Conservation (phyloP, 441 rosid species). For the Erodium trifolium region DNA sequence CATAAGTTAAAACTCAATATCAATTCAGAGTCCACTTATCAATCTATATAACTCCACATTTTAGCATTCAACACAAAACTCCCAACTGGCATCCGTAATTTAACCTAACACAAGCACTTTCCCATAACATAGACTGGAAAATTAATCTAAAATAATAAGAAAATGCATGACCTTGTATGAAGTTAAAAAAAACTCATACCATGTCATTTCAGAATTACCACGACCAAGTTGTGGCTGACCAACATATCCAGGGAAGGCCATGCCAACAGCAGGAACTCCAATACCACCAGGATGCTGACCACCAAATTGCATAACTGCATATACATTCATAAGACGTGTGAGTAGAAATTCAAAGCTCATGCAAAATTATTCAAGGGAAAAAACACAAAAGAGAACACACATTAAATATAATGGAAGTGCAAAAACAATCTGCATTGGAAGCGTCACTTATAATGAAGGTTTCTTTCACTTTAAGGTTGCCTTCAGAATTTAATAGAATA, state of each 20-base stretch:
- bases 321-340: slow-evolving; percentile 15
- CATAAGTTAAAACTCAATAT: too few species aligned
- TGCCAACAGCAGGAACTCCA: slow-evolving; percentile 87
- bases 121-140: neutral
- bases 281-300: slow-evolving; percentile 86
- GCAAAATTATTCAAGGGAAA: neutral
- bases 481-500: neutral
- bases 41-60: too few species aligned
- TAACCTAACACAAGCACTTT: neutral
- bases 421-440: neutral
- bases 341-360: neutral
- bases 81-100: neutral
- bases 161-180: neutral
- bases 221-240: slow-evolving; percentile 76
- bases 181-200: slow-evolving; percentile 38
- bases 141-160: neutral
- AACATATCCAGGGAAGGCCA: slow-evolving; percentile 98
- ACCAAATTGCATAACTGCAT: slow-evolving; percentile 75
- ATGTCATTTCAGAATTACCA: slow-evolving; percentile 92
- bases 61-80: too few species aligned
- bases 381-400: neutral
- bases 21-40: too few species aligned
- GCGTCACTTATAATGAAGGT: neutral
- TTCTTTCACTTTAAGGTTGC: neutral
- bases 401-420: neutral